Evolutionary conservation across 2,329 filamentous ascomycete genomes (phyloP), one percentile per base, ranked within the genome.

Genomic region (Dothistroma septosporum): DNA sequence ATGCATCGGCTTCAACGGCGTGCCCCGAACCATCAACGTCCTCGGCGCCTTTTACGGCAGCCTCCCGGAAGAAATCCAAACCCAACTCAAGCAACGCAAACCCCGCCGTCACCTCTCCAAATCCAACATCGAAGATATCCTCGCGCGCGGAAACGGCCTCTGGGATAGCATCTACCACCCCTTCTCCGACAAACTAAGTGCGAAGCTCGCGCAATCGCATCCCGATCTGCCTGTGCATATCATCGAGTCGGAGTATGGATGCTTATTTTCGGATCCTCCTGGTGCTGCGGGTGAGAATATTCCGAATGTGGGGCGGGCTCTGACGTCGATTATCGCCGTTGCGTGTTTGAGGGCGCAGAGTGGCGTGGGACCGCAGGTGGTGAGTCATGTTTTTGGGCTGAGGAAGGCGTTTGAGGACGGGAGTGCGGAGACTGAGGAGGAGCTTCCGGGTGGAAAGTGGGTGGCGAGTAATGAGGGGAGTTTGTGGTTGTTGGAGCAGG

Each of bases 191-290:
- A 92, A 92, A 75, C 82, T 95, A 6, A 80, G 86, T 60, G 77
- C 80, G 55, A 90, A 88, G 75, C 84, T 95, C 1, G 88, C 84
- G 0, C 80, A 82, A n/a, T 86, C 87, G 11, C 91, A 95, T 72
- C 91, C 91, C 0, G 91, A 94, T 72, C 76, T 95, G 24, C 91
- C 91, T 0, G 88, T 92, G 2, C 87, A 91, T 70, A 94, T 95
- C 66, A 78, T 94, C 14, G 81, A 86, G 65, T 83, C 82, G 55
- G 87, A 93, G 72, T 95, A 95, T 73, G 86, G 86, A 0, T 85
- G 84, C 1, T 74, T 94, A 12, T 85, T 95, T 41, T 83, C 88
- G 0, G 88, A 94, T 67, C 90, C 89, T 1, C 74, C 80, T 0
- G 69, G 68, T 2, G 74, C 75, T 22, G 33, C 58, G 9, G 61